phyloP scores from a whole-genome alignment of 2,329 filamentous ascomycete species.

The Penicillium digitatum region DNA sequence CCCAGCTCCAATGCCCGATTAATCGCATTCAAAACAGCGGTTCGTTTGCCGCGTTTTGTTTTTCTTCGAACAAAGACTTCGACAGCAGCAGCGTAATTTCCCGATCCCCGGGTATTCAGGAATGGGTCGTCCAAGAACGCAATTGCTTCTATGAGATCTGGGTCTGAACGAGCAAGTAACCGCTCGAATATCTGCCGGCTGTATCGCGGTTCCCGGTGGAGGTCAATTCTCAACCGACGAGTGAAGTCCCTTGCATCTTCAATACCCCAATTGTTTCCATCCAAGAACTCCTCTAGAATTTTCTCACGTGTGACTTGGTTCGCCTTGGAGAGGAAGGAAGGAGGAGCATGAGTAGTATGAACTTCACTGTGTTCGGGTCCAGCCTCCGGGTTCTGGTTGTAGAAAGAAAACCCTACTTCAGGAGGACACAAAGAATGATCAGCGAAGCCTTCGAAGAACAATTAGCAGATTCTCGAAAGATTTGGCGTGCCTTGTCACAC shows the following conservation, averaged over 20 bases:
- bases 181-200: slow-evolving; percentile 36
- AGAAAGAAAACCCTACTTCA: slow-evolving; percentile 20
- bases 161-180: slow-evolving; percentile 22
- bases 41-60: slow-evolving; percentile 16
- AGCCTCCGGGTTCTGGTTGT: slow-evolving; percentile 16
- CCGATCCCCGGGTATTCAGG: slow-evolving; percentile 35
- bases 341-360: neutral
- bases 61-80: slow-evolving; percentile 24
- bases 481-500: neutral
- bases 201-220: slow-evolving; percentile 33
- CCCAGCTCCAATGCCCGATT: slow-evolving; percentile 35
- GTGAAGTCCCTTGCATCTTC: slow-evolving; percentile 30
- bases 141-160: slow-evolving; percentile 23
- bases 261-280: slow-evolving; percentile 18
- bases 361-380: slow-evolving; percentile 13
- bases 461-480: neutral
- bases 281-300: slow-evolving; percentile 19
- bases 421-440: slow-evolving; percentile 18
- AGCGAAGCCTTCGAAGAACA: slow-evolving; percentile 14
- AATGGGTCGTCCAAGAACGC: slow-evolving; percentile 36
- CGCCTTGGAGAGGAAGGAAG: neutral
- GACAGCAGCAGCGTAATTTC: slow-evolving; percentile 34
- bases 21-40: slow-evolving; percentile 25
- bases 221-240: slow-evolving; percentile 29
- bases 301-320: slow-evolving; percentile 8